Evolutionary conservation across 2,329 filamentous ascomycete species (phyloP).

Genomic region (Macrophomina tecta): DNA sequence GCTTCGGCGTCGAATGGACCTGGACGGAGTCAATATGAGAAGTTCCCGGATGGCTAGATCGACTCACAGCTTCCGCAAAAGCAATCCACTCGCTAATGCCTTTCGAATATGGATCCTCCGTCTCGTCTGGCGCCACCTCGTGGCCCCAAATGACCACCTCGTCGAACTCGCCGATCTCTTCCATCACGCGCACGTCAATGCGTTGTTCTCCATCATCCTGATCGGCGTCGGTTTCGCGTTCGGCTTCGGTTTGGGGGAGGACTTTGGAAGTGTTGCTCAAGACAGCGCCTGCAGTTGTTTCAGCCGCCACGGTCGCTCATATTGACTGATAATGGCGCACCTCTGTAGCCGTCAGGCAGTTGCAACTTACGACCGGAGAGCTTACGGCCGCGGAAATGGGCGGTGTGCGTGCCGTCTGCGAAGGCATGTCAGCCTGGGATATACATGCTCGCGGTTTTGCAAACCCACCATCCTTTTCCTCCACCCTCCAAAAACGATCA

Average conservation of each 20-base stretch:
- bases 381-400: conserved; percentile 82
- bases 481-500: conserved; percentile 74
- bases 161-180: conserved; percentile 72
- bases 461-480: conserved; percentile 32
- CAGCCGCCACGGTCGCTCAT: not conserved
- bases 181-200: conserved; percentile 54
- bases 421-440: not conserved
- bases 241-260: conserved; percentile 5
- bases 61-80: conserved; percentile 68
- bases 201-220: conserved; percentile 31
- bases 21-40: not conserved
- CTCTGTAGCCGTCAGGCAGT: conserved; percentile 74
- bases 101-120: conserved; percentile 73
- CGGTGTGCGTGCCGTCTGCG: conserved; percentile 52
- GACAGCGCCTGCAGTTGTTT: conserved; percentile 30
- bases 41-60: too few species aligned
- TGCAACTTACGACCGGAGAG: conserved; percentile 70
- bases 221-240: conserved; percentile 31
- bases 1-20: conserved; percentile 10
- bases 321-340: conserved; percentile 37
- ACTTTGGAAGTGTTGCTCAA: conserved; percentile 29
- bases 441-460: not conserved
- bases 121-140: conserved; percentile 67
- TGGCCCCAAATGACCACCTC: conserved; percentile 85
- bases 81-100: conserved; percentile 81